Conservation (phyloP, 1,139 yeast species). For the Blastobotrys ciferrii region DNA sequence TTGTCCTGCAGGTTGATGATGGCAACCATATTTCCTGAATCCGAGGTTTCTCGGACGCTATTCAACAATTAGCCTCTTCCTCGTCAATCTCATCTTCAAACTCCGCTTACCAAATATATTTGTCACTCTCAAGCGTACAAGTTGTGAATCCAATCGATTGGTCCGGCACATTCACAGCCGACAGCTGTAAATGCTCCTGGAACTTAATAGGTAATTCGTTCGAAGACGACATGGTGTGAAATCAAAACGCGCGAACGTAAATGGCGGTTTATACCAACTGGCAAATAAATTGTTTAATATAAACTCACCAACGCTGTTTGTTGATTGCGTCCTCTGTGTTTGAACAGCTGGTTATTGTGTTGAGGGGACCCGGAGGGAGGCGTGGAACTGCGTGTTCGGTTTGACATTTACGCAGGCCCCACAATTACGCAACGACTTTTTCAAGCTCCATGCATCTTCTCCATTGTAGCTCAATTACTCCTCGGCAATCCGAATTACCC, state of each 20-base stretch:
- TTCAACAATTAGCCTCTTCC: neutral
- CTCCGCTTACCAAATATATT: constrained; percentile 57
- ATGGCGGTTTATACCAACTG: constrained; percentile 3
- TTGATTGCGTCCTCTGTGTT: neutral
- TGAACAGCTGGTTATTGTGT: neutral
- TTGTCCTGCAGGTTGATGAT: constrained; percentile 80
- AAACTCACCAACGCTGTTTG: constrained; percentile 2
- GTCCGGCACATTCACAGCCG: constrained; percentile 79
- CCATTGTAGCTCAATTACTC: neutral
- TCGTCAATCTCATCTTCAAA: neutral
- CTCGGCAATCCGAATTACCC: too few species aligned
- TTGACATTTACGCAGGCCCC: constrained; percentile 2
- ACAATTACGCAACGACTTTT: neutral
- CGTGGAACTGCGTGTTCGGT: constrained; percentile 7
- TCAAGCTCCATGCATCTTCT: neutral
- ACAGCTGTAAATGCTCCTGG: constrained; percentile 88
- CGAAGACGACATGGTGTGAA: constrained; percentile 6
- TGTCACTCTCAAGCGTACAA: constrained; percentile 91
- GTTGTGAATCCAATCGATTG: constrained; percentile 87
- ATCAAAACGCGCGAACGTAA: constrained; percentile 6
- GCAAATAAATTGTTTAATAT: constrained; percentile 2
- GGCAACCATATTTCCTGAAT: constrained; percentile 79
- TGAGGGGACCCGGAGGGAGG: constrained; percentile 1
- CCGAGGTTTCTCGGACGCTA: constrained; percentile 78
- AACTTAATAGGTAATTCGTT: constrained; percentile 89